Conservation (phyloP, 129 eudicot genomes). For the Calendula officinalis region DNA sequence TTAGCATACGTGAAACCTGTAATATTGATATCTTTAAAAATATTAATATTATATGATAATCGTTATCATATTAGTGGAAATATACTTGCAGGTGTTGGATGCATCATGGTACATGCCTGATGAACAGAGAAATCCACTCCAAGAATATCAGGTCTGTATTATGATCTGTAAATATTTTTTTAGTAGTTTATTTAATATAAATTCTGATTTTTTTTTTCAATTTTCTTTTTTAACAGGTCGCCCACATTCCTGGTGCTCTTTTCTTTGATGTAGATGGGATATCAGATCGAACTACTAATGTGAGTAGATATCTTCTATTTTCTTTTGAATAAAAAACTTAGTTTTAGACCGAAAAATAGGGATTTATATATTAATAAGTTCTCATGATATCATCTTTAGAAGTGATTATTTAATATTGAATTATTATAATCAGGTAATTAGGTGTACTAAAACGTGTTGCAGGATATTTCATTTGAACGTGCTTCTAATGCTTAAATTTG, state of each 20-base stretch:
- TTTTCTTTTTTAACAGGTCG: constrained; percentile 53
- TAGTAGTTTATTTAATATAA: not conserved
- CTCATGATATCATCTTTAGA: not conserved
- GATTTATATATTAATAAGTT: not conserved
- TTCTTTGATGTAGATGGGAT: constrained; percentile 95
- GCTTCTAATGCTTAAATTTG: too few relatives aligned
- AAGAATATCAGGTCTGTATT: constrained; percentile 82
- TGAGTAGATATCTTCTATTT: constrained; percentile 37
- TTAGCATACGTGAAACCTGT: not conserved
- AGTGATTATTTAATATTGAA: not conserved
- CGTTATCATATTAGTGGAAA: not conserved
- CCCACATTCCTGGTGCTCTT: constrained; percentile 92
- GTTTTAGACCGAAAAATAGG: not conserved
- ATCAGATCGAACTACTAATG: constrained; percentile 78
- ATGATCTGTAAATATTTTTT: constrained; percentile 2
- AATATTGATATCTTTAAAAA: not conserved
- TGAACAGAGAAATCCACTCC: constrained; percentile 86
- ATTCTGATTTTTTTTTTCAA: not conserved
- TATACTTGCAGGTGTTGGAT: constrained; percentile 64
- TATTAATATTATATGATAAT: constrained; percentile 6
- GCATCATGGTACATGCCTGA: constrained; percentile 99
- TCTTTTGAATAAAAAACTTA: constrained; percentile 1
- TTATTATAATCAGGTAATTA: not conserved
- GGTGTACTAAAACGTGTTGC: too few relatives aligned
- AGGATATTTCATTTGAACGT: too few relatives aligned